Evolutionary conservation across 2,329 filamentous ascomycete species (phyloP), one percentile per base, ranked within the genome.

Genomic region (Botrytis pseudocinerea): DNA sequence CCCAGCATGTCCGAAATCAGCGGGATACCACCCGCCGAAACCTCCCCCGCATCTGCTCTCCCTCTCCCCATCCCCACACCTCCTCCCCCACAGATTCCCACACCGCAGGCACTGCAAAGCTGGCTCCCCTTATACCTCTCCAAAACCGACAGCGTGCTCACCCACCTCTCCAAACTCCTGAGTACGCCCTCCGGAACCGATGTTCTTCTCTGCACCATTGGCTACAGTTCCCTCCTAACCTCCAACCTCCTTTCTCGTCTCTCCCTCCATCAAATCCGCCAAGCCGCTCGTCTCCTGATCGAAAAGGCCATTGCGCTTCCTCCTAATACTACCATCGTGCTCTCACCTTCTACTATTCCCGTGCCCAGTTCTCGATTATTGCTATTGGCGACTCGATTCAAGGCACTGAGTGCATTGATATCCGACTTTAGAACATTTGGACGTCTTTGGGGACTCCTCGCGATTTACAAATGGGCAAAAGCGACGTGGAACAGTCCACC

Each of bases 391-490:
- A 81, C 79, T 63, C 83, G 78, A 6, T 84, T 93, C 80, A 87
- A 85, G 82, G 86, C 83, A 22, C 85, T 97, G 22, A 89, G 90
- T 28, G 85, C 83, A 48, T 84, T 95, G 70, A 85, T 96, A 64
- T 87, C 86, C 77, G 93, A 96, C 80, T 88, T 90, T 75, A 86
- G 93, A 74, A 91, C 90, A 73, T 93, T 95, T 80, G 84, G 88
- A 75, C 88, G 94, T 0, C 85, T 98, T 44, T 97, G 93, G 91
- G 91, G 90, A 0, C 81, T 95, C 78, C 78, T 97, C 80, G 90
- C 90, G 69, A 85, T 97, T 81, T 92, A 93, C 82, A 84, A 90
- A 76, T 92, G 91, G 85, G 89, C 86, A 25, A 86, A 88, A 75
- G 82, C 80, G 71, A 83, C 90, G 4, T 71, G 44, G 69, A 64